Base-by-base conservation (phyloP, 1,284 basidiomycete genomes). In the Sutorius eximius region DNA sequence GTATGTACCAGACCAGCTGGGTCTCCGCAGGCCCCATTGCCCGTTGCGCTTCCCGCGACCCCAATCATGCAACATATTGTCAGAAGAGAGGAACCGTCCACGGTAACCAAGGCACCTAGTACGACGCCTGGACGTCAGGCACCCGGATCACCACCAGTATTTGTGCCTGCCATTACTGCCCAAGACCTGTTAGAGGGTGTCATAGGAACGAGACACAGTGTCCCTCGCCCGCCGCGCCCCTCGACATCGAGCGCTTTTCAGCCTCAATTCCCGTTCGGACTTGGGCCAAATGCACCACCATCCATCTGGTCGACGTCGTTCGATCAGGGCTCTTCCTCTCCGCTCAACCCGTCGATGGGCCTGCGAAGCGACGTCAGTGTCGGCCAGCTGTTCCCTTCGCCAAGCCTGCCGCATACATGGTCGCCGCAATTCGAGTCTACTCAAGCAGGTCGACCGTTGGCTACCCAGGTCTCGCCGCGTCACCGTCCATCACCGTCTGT, bases 101-200 rank as follows among this genome's bases (percentile, higher is more conserved):
- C 68, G 11, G 16, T 50, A n/a, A 48, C 41, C 30, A 24, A 62
- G 60, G n/a, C 57, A 48, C 38, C 43, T 57, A 22, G 62, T 56
- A 32, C 74, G 67, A 49, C 52, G 3, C 44, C 59, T 3, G 53
- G 54, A 16, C 61, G 56, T 30, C 32, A 52, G 41, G 61, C 43
- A 55, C 65, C 57, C 59, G 66, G 55, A 56, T 57, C 60, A 56
- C 57, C 60, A 41, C 57, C 54, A 49, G 55, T 63, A 12, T 46
- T 69, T 32, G 56, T 71, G 8, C 65, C 67, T 11, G 64, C 69
- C 3, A 83, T 76, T 3, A 87, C 85, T 7, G 86, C 85, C 1
- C 76, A 82, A 61, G 85, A 88, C 61, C 73, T 88, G 1, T 64
- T 88, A 40, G 80, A 82, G 51, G 79, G 77, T 60, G 79, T 86